These are phyloP conservation scores for Solanum pinnatisectum DNA, from an alignment of 257 asterid species.

Conservation along the genomic window DNA sequence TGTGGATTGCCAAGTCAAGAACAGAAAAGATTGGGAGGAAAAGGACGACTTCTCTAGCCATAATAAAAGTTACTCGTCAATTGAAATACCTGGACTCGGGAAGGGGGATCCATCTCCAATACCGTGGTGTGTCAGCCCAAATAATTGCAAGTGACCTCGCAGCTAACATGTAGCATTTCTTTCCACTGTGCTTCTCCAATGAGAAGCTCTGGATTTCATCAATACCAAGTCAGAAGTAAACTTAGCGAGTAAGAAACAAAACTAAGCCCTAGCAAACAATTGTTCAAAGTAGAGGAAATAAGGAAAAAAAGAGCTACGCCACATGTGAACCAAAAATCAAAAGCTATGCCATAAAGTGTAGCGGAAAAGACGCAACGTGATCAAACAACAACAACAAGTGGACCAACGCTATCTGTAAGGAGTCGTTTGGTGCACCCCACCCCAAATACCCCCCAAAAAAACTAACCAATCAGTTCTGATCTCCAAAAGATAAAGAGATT, in stretches of 20 bases:
- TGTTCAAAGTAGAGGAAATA: background rate
- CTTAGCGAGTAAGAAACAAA: background rate
- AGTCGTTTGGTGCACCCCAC: too few relatives aligned
- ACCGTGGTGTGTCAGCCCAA: conserved; percentile 46
- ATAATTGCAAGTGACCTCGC: conserved; percentile 52
- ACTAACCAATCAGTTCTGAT: background rate
- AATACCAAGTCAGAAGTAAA: conserved; percentile 8
- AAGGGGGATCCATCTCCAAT: conserved; percentile 52
- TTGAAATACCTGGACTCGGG: conserved; percentile 50
- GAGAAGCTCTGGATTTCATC: conserved; percentile 49
- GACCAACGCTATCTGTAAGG: background rate
- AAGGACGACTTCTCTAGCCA: background rate
- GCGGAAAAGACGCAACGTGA: background rate
- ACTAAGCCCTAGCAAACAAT: background rate
- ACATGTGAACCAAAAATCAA: background rate
- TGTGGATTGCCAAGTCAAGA: background rate
- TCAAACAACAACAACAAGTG: background rate
- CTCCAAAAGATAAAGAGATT: background rate
- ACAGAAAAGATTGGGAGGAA: background rate
- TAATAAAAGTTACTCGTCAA: background rate
- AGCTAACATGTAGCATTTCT: conserved; percentile 63
- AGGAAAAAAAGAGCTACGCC: background rate
- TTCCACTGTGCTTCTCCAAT: conserved; percentile 57
- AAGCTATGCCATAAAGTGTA: background rate
- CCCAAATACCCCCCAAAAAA: too few relatives aligned